These are phyloP conservation scores for Backusella westeae DNA, from an alignment of 192 early-diverging fungal species.

Conservation along the genomic window DNA sequence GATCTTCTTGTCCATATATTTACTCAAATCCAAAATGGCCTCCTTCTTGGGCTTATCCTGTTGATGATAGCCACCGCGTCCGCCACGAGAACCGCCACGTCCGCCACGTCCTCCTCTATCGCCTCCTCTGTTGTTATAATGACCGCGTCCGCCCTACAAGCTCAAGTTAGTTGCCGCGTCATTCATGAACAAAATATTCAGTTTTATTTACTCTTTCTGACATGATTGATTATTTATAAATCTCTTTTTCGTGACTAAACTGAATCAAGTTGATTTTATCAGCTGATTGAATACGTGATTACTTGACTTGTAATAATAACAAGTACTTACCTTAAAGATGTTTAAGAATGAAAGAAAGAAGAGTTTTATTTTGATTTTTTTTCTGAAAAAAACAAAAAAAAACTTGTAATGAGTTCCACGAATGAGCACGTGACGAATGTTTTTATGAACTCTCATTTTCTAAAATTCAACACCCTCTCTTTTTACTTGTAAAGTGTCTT, in stretches of 20 bases:
- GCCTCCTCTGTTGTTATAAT: slow-evolving; percentile 30
- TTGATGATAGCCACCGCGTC: slow-evolving; percentile 48
- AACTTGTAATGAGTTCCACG: too few species aligned
- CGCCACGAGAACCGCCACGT: slow-evolving; percentile 48
- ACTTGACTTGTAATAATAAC: background rate
- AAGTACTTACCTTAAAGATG: background rate
- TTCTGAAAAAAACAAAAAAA: too few species aligned
- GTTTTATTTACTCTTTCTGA: slow-evolving; percentile 1
- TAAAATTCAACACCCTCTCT: too few species aligned
- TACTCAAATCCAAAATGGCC: slow-evolving; percentile 88
- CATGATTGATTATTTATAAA: background rate
- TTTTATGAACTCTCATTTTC: too few species aligned
- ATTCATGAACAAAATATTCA: background rate
- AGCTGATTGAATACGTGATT: background rate
- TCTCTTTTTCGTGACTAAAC: background rate
- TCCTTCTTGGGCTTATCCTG: slow-evolving; percentile 79
- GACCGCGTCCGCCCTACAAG: slow-evolving; percentile 2
- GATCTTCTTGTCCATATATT: slow-evolving; percentile 92
- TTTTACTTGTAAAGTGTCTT: too few species aligned
- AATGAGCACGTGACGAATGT: too few species aligned
- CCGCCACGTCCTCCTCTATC: slow-evolving; percentile 54
- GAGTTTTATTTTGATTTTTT: too few species aligned
- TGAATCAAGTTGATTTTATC: background rate
- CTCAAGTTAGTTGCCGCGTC: background rate
- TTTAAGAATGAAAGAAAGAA: too few species aligned